A percentile compares a stretch with the other conserved stretches of the same genome.
These are phyloP conservation scores for Leishmania turanica DNA, from an alignment of 208 protist genomes.

Conservation along the genomic window DNA sequence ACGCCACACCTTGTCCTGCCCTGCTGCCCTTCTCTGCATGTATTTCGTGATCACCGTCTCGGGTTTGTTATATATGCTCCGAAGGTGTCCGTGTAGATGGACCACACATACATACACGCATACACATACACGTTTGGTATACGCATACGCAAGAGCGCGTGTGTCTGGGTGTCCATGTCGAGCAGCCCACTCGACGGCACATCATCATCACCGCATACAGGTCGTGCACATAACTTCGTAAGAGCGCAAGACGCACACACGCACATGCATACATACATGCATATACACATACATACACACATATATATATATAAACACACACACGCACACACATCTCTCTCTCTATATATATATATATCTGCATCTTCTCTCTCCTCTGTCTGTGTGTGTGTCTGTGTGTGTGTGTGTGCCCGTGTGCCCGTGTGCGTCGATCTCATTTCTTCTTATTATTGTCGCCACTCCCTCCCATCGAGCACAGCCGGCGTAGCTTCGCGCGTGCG, in stretches of 20 bases:
- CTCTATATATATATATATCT: background rate
- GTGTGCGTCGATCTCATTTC: slow-evolving; percentile 6
- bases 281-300: background rate
- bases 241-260: background rate
- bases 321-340: background rate
- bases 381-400: background rate
- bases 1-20: background rate
- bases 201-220: background rate
- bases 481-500: background rate
- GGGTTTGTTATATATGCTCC: background rate
- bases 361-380: background rate
- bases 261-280: background rate
- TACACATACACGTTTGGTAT: background rate
- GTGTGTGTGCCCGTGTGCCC: background rate
- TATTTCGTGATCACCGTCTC: too few relatives aligned
- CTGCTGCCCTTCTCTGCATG: background rate
- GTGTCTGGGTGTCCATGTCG: background rate
- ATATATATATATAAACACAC: background rate
- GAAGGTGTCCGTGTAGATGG: background rate
- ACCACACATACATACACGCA: background rate
- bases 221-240: background rate
- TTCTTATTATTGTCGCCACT: too few relatives aligned
- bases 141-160: background rate
- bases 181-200: background rate
- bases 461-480: too few relatives aligned